Percentiles rank a stretch among this genome's conserved stretches.
phyloP scores from a whole-genome alignment of 2,329 filamentous ascomycete genomes.

The Cadophora luteo-olivacea region DNA sequence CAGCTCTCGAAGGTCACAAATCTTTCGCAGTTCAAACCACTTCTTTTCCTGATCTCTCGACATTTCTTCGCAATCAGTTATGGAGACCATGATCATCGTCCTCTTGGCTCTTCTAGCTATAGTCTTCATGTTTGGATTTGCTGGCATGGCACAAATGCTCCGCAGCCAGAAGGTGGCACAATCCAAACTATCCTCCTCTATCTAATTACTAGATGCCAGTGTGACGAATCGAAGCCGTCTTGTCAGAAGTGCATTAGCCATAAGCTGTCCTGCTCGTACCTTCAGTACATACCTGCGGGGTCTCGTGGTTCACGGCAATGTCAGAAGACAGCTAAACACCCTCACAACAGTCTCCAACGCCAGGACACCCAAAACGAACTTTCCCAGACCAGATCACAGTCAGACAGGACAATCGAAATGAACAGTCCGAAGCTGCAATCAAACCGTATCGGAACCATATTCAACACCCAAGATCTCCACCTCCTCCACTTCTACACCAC shows the following conservation, averaged over 20 bases:
- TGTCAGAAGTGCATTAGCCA: slow-evolving; percentile 29
- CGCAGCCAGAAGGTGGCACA: slow-evolving; percentile 16
- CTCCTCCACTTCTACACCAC: slow-evolving; percentile 32
- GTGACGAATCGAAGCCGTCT: slow-evolving; percentile 32
- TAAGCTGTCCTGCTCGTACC: slow-evolving; percentile 28
- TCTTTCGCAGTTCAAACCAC: background rate
- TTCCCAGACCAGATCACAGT: too few species aligned
- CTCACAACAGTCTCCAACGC: background rate
- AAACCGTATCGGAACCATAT: background rate
- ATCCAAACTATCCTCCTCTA: background rate
- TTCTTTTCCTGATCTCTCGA: background rate
- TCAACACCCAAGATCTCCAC: slow-evolving; percentile 26
- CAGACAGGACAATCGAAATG: background rate
- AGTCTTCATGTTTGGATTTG: slow-evolving; percentile 23
- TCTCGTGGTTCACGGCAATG: slow-evolving; percentile 8
- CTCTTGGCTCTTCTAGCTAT: slow-evolving; percentile 8
- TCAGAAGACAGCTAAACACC: background rate
- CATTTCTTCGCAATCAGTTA: background rate
- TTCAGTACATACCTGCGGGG: slow-evolving; percentile 18
- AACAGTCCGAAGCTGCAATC: background rate
- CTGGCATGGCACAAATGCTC: slow-evolving; percentile 29
- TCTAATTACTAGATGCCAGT: slow-evolving; percentile 16
- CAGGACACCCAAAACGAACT: background rate
- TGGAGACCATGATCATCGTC: slow-evolving; percentile 21
- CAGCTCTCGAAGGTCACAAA: too few species aligned